phyloP scores from a whole-genome alignment of 169 alveolate genomes.

The Cryptosporidium parvum region DNA sequence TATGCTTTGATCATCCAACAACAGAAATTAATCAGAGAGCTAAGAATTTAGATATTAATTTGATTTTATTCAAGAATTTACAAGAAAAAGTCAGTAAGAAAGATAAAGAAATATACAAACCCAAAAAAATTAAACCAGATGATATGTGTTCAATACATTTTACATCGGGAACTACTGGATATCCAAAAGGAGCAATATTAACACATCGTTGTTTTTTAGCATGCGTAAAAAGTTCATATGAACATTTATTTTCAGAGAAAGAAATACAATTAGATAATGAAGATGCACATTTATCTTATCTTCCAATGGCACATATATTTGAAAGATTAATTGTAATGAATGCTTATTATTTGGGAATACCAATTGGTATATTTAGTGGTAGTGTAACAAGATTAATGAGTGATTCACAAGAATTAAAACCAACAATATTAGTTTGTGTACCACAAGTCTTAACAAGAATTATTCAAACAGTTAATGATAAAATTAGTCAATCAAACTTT shows the following conservation, averaged over 20 bases:
- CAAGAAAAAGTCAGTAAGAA: constrained; percentile 42
- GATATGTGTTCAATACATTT: constrained; percentile 84
- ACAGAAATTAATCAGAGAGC: constrained; percentile 33
- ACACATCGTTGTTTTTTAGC: constrained; percentile 86
- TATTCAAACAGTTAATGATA: constrained; percentile 42
- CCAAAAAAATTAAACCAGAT: constrained; percentile 78
- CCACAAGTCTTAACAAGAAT: constrained; percentile 88
- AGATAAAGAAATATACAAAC: constrained; percentile 47
- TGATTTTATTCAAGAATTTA: constrained; percentile 16
- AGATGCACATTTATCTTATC: constrained; percentile 86
- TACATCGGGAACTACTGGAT: constrained; percentile 95
- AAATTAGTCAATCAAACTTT: constrained; percentile 42
- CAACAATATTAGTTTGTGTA: constrained; percentile 88
- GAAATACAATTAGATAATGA: constrained; percentile 71
- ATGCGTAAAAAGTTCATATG: constrained; percentile 76
- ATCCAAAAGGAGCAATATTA: constrained; percentile 92
- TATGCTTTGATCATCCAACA: constrained; percentile 40
- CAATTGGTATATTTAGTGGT: constrained; percentile 88
- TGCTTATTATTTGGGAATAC: constrained; percentile 78
- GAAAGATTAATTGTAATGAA: constrained; percentile 84
- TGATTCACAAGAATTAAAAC: constrained; percentile 86
- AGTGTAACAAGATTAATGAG: constrained; percentile 84
- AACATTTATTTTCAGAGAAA: constrained; percentile 64
- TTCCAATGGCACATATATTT: constrained; percentile 90
- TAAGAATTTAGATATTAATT: constrained; percentile 51